Percentiles rank a stretch among this genome's conserved stretches.
Evolutionary conservation across 2,329 filamentous ascomycete genomes (phyloP).

Genomic region (Simplicillium sp.): DNA sequence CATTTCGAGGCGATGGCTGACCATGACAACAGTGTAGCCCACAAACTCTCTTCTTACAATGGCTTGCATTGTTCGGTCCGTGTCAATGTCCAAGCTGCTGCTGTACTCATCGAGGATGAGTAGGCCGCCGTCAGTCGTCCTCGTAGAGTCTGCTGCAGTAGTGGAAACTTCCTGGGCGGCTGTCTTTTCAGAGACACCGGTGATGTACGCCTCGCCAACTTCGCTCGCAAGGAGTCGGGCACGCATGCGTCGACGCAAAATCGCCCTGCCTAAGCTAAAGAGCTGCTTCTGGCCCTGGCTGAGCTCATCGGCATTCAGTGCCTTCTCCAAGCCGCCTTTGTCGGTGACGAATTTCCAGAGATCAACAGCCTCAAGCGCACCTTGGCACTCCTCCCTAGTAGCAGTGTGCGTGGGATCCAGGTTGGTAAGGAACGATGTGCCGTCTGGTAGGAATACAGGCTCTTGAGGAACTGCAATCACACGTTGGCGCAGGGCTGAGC

Average conservation of each 20-base stretch:
- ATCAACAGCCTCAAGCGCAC: slow-evolving; percentile 23
- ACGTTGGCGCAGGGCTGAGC: slow-evolving; percentile 31
- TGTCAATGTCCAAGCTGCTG: slow-evolving; percentile 18
- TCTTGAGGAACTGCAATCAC: slow-evolving; percentile 46
- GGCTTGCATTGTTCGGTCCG: slow-evolving; percentile 19
- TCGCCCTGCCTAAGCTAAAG: slow-evolving; percentile 51
- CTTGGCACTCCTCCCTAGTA: slow-evolving; percentile 21
- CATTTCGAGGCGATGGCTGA: slow-evolving; percentile 46
- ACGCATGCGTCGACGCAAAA: slow-evolving; percentile 31
- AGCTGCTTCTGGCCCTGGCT: slow-evolving; percentile 54
- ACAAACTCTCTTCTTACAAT: slow-evolving; percentile 19
- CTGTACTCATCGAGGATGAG: slow-evolving; percentile 2
- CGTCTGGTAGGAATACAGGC: slow-evolving; percentile 37
- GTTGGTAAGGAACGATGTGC: slow-evolving; percentile 28
- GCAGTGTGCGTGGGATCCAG: slow-evolving; percentile 28
- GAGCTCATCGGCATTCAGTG: slow-evolving; percentile 37
- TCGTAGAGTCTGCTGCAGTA: neutral
- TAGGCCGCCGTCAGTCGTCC: neutral
- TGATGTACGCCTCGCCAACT: neutral
- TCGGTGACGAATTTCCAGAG: slow-evolving; percentile 21
- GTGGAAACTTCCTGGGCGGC: too few relatives aligned
- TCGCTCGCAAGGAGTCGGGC: slow-evolving; percentile 4
- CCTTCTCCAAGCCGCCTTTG: slow-evolving; percentile 21
- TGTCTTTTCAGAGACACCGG: too few relatives aligned
- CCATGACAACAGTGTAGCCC: slow-evolving; percentile 35